phyloP scores from a whole-genome alignment of 495 filamentous ascomycete species.

The Neurospora terricola region DNA sequence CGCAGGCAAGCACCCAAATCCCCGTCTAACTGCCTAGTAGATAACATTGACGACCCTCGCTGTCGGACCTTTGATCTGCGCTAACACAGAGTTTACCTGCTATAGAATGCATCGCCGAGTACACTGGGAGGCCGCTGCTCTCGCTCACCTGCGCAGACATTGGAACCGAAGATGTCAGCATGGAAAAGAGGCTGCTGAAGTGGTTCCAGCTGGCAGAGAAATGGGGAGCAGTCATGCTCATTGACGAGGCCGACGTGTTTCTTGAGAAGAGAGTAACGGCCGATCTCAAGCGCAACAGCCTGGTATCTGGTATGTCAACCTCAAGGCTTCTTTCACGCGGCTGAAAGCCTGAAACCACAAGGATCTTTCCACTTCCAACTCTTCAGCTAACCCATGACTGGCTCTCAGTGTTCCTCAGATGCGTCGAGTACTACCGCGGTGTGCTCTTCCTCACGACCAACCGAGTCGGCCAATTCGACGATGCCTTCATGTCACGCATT shows the following conservation, averaged over 20 bases:
- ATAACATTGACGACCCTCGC: too few species aligned
- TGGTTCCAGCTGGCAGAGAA: constrained; percentile 2
- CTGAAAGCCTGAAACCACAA: too few species aligned
- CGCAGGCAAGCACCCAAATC: background rate
- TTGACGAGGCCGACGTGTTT: constrained; percentile 33
- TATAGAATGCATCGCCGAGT: constrained; percentile 11
- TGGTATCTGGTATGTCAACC: constrained; percentile 15
- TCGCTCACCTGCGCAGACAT: constrained; percentile 13
- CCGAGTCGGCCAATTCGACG: constrained; percentile 42
- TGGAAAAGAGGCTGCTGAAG: constrained; percentile 2
- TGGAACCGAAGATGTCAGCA: background rate
- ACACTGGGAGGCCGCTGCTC: constrained; percentile 7
- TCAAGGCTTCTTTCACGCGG: too few species aligned
- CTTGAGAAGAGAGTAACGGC: constrained; percentile 15
- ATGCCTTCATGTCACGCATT: constrained; percentile 46
- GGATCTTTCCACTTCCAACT: too few species aligned
- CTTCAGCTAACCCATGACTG: too few species aligned
- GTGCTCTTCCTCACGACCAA: constrained; percentile 52
- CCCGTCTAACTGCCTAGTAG: too few species aligned
- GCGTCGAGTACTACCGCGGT: constrained; percentile 49
- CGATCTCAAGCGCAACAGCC: constrained; percentile 17
- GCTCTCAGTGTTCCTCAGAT: constrained; percentile 36
- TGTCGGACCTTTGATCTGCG: too few species aligned
- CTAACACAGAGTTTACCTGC: too few species aligned
- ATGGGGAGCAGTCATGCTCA: constrained; percentile 19